Evolutionary conservation across 805 yeast genomes (phyloP).

Genomic region (Nakazawaea pomicola): DNA sequence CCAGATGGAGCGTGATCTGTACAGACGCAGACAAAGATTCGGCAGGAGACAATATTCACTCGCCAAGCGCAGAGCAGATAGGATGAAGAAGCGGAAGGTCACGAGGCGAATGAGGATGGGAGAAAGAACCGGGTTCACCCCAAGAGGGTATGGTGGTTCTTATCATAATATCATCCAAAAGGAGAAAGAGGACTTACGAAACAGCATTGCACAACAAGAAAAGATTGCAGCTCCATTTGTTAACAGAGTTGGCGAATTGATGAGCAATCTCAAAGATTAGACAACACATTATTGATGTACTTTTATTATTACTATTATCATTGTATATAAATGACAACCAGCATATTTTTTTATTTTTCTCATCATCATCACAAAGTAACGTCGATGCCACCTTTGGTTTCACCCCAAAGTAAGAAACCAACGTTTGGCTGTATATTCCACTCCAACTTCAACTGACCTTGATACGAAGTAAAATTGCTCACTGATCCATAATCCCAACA

Average conservation of each 20-base stretch:
- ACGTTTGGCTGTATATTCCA: conserved; percentile 93
- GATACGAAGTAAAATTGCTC: conserved; percentile 52
- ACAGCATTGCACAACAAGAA: neutral
- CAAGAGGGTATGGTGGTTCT: neutral
- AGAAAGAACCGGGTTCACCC: conserved; percentile 7
- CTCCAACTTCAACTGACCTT: conserved; percentile 65
- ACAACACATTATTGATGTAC: too few species aligned
- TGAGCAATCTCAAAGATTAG: neutral
- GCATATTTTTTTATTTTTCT: neutral
- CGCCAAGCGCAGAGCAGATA: neutral
- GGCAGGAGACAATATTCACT: neutral
- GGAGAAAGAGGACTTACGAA: too few species aligned
- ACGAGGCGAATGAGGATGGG: neutral
- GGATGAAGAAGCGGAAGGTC: neutral
- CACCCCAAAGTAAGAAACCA: conserved; percentile 75
- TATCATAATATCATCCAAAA: too few species aligned
- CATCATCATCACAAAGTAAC: conserved; percentile 16
- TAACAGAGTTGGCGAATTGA: neutral
- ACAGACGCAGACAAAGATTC: neutral
- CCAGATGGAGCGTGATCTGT: conserved; percentile 2
- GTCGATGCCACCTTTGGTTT: conserved; percentile 27
- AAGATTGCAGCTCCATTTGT: neutral
- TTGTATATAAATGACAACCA: neutral
- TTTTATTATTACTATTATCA: neutral
- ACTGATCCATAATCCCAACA: conserved; percentile 71